Conservation (phyloP, 306 rosid species). For the Senna tora region DNA sequence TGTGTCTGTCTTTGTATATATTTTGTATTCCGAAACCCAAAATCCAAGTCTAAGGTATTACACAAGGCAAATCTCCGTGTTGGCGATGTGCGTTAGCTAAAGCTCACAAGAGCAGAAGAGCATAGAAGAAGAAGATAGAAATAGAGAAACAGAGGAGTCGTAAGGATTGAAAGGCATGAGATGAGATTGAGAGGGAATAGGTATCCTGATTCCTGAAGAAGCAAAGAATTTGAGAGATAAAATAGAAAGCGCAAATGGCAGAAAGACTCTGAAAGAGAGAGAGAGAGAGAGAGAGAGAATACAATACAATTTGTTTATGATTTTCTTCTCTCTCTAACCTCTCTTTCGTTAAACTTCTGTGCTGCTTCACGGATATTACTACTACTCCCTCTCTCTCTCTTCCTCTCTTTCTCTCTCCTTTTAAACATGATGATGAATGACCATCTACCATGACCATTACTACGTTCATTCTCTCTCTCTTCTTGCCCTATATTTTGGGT, state of each 20-base stretch:
- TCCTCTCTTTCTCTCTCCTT: constrained; percentile 19
- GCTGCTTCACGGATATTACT: constrained; percentile 20
- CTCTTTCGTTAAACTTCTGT: constrained; percentile 1
- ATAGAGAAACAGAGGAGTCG: constrained; percentile 14
- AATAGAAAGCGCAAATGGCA: constrained; percentile 8
- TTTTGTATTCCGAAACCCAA: not conserved
- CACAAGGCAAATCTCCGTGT: constrained; percentile 9
- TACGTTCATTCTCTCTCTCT: not conserved
- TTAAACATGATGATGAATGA: constrained; percentile 23
- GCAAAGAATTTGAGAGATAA: constrained; percentile 12
- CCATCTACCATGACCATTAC: constrained; percentile 26
- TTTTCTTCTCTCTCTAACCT: not conserved
- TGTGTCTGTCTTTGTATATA: not conserved
- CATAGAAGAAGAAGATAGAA: not conserved
- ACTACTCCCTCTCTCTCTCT: not conserved
- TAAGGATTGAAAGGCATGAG: constrained; percentile 15
- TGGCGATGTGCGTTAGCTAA: constrained; percentile 6
- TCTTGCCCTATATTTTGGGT: not conserved
- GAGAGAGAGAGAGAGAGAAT: constrained; percentile 5
- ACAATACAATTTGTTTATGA: not conserved
- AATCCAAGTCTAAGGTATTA: not conserved
- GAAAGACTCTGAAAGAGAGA: not conserved
- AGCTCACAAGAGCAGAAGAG: constrained; percentile 2
- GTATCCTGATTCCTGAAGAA: not conserved
- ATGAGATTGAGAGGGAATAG: constrained; percentile 22